Evolutionary conservation across 192 early-diverging fungal genomes (phyloP), one percentile per base, ranked within the genome.

Genomic region (Linnemannia zychae): DNA sequence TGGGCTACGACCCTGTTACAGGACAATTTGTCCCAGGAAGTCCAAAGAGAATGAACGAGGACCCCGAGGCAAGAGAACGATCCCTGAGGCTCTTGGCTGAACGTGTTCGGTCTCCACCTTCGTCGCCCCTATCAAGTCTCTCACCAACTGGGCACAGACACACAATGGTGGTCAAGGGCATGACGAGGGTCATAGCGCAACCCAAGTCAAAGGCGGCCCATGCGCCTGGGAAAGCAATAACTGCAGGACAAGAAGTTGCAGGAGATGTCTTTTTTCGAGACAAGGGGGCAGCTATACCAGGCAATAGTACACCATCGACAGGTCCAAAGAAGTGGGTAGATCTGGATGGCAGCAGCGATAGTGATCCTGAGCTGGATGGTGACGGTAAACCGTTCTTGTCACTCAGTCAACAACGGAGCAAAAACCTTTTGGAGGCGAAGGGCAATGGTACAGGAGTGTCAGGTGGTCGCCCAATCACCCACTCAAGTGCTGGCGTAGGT

Each of bases 11-110:
- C 48, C 83, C 83, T 0, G 83, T 85, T 1, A 46, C 83, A 20
- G 83, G 83, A 76, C 67, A 79, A 28, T 85, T 85, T 79, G 83
- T 85, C 1, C 83, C 72, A 34, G 83, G 83, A 15, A 79, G 77
- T 36, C 83, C 83, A 4, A 79, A 85, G 40, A 68, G 83, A 2
- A 60, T 22, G 11, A 67, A 71, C 9, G 83, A 85, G 5, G 83
- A 85, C 72, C 77, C 75, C 3, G 74, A 79, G 28, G 83, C 83
- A 4, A 74, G 83, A 60, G 83, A 85, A 47, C 83, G 83, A 33
- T 85, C 83, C 17, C 71, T 85, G 22, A 77, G 83, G 34, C 40
- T 85, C 12, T 17, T 85, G 44, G 65, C 78, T 34, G 83, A 85
- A 34, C 73, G 83, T 24, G 74, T 85, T n/a, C 79, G 76, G 44